Evolutionary conservation across 2,329 filamentous ascomycete species (phyloP).

Genomic region (Fusarium pseudoanthophilum): DNA sequence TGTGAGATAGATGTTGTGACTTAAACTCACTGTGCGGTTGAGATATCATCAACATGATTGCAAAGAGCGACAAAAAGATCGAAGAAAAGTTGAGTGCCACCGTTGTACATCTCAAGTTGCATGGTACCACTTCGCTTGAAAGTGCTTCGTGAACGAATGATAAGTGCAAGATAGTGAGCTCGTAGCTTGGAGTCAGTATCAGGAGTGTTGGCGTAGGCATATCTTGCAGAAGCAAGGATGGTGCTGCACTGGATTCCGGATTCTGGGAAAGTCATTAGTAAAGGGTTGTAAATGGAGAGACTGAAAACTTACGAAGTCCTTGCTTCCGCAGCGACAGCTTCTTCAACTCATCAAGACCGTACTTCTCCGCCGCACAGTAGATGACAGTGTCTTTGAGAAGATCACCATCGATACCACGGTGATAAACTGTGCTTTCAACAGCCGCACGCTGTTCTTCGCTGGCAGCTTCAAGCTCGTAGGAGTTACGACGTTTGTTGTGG

Average conservation of each 20-base stretch:
- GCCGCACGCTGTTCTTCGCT: conserved; percentile 56
- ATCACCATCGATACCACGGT: conserved; percentile 70
- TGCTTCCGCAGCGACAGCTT: conserved; percentile 88
- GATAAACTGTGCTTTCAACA: conserved; percentile 75
- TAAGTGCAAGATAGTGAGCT: conserved; percentile 90
- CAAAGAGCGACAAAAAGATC: conserved; percentile 93
- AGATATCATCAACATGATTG: conserved; percentile 84
- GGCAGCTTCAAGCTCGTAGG: conserved; percentile 81
- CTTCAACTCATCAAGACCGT: conserved; percentile 85
- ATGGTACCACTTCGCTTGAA: conserved; percentile 96
- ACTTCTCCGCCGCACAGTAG: conserved; percentile 89
- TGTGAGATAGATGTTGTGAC: background rate
- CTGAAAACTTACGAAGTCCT: conserved; percentile 72
- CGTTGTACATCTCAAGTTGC: conserved; percentile 93
- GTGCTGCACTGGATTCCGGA: conserved; percentile 85
- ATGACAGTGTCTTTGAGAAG: conserved; percentile 90
- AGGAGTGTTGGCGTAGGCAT: conserved; percentile 88
- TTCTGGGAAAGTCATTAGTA: conserved; percentile 54
- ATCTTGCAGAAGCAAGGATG: conserved; percentile 87
- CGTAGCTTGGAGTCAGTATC: conserved; percentile 91
- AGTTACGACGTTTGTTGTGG: conserved; percentile 82
- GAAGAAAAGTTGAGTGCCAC: conserved; percentile 86
- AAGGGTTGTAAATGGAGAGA: background rate
- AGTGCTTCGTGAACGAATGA: conserved; percentile 86
- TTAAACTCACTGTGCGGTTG: conserved; percentile 63